A percentile compares a stretch with the other conserved stretches of the same genome.
phyloP scores from a whole-genome alignment of 352 stramenopile genomes.

The Sclerospora graminicola region DNA sequence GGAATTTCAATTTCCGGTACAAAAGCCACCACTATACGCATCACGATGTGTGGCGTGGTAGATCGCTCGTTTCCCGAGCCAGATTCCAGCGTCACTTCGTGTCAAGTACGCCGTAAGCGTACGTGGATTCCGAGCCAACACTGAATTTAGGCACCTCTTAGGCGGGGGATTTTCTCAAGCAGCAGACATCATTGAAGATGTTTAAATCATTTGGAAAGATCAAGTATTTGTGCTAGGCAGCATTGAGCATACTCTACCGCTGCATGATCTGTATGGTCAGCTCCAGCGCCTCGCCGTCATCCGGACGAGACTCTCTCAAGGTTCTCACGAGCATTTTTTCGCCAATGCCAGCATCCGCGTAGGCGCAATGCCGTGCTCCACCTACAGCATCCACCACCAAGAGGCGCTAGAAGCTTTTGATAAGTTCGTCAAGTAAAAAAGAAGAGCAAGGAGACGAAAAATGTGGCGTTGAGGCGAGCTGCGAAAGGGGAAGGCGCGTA shows the following conservation, averaged over 20 bases:
- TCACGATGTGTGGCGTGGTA: too few species aligned
- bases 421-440: slow-evolving; percentile 38
- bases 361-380: slow-evolving; percentile 64
- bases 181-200: slow-evolving; percentile 83
- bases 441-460: slow-evolving; percentile 13
- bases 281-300: slow-evolving; percentile 51
- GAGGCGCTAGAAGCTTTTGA: slow-evolving; percentile 66
- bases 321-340: slow-evolving; percentile 40
- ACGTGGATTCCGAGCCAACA: too few species aligned
- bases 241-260: slow-evolving; percentile 73
- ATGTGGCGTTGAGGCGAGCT: slow-evolving; percentile 31
- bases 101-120: too few species aligned
- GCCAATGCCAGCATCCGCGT: slow-evolving; percentile 51
- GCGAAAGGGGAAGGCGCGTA: slow-evolving; percentile 59
- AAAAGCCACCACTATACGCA: too few species aligned
- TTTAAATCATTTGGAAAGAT: slow-evolving; percentile 63
- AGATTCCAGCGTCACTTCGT: too few species aligned
- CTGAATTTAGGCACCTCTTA: too few species aligned
- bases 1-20: too few species aligned
- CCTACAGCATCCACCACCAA: slow-evolving; percentile 49
- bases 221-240: slow-evolving; percentile 78
- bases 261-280: slow-evolving; percentile 63
- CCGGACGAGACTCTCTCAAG: slow-evolving; percentile 79
- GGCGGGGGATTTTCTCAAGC: slow-evolving; percentile 73
- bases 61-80: too few species aligned